A percentile compares a stretch with the other conserved stretches of the same genome.
Evolutionary conservation across 176 grass and related monocot genomes (phyloP).

Genomic region (Metroxylon sagu): DNA sequence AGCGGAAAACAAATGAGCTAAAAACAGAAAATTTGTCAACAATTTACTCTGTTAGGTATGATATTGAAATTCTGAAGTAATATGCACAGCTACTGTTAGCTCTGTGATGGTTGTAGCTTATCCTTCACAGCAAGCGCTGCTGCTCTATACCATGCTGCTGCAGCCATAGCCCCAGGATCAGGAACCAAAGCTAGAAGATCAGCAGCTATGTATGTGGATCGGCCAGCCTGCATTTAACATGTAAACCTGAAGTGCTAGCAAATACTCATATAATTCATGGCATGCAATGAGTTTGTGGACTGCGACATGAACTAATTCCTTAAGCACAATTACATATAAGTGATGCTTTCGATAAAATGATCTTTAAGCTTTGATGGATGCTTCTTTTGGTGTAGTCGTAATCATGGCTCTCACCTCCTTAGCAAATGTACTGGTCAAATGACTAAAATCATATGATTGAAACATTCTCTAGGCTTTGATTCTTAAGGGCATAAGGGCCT

Average conservation of each 20-base stretch:
- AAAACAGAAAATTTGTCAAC: constrained; percentile 6
- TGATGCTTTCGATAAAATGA: too few relatives aligned
- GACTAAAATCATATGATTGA: too few relatives aligned
- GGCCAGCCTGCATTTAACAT: constrained; percentile 58
- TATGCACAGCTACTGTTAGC: constrained; percentile 10
- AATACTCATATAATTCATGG: too few relatives aligned
- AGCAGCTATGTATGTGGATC: constrained; percentile 69
- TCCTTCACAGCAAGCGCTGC: constrained; percentile 50
- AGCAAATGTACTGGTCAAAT: too few relatives aligned
- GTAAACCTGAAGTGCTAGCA: too few relatives aligned
- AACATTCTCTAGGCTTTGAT: too few relatives aligned
- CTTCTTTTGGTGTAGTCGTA: not conserved
- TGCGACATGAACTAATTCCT: too few relatives aligned
- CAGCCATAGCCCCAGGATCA: constrained; percentile 93
- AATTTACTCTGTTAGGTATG: constrained; percentile 5
- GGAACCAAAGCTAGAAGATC: constrained; percentile 59
- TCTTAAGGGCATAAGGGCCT: too few relatives aligned
- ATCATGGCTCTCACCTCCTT: not conserved
- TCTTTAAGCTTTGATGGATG: too few relatives aligned
- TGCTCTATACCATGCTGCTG: constrained; percentile 67
- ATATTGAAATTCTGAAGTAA: constrained; percentile 1
- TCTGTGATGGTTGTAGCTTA: constrained; percentile 34
- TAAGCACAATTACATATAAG: too few relatives aligned
- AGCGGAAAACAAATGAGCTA: constrained; percentile 17
- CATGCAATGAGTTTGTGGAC: too few relatives aligned